Evolutionary conservation across 257 asterid species (phyloP).

Genomic region (Rhazya stricta): DNA sequence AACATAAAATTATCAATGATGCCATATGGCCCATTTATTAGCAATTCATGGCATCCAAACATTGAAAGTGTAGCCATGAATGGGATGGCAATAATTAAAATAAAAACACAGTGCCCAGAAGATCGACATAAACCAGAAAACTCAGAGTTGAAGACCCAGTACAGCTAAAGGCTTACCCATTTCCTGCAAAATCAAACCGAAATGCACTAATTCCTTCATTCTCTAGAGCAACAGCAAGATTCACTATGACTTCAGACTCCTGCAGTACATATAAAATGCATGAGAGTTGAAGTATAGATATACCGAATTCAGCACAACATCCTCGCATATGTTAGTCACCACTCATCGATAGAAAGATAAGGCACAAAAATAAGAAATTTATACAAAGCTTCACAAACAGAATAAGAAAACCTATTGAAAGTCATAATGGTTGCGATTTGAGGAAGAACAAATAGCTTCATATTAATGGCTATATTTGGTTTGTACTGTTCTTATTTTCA

Average conservation of each 20-base stretch:
- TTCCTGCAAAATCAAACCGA: conserved; percentile 83
- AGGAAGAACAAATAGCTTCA: neutral
- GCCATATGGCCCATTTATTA: neutral
- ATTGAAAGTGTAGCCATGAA: neutral
- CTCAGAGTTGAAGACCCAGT: conserved; percentile 2
- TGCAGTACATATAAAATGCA: conserved; percentile 16
- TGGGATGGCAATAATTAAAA: neutral
- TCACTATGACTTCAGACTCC: conserved; percentile 31
- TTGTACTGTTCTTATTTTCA: neutral
- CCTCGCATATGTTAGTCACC: neutral
- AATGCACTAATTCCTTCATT: conserved; percentile 68
- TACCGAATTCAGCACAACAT: neutral
- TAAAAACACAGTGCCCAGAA: neutral
- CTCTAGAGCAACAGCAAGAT: conserved; percentile 55
- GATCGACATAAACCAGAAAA: neutral
- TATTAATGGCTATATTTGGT: neutral
- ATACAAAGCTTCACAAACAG: neutral
- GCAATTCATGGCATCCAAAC: neutral
- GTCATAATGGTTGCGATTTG: neutral
- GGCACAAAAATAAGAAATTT: neutral
- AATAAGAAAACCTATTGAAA: neutral
- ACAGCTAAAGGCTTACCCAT: conserved; percentile 50
- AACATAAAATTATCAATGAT: neutral
- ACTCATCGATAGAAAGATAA: no score
- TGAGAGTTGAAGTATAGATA: neutral